Conservation (phyloP, 1,139 yeast species). For the Sugiyamaella sp. region DNA sequence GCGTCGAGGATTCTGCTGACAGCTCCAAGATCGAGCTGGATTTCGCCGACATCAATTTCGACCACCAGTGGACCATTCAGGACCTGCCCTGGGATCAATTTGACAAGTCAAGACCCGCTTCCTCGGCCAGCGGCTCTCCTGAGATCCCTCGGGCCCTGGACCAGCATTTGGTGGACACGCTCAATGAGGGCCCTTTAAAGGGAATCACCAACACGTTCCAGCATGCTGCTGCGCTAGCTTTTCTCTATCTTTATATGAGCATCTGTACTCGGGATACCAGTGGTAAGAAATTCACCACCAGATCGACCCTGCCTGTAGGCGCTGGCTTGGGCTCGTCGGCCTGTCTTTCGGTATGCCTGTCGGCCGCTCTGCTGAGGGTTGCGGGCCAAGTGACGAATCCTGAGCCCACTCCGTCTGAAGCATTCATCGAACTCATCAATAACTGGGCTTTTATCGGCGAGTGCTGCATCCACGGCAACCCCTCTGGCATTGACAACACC, state of each 20-base stretch:
- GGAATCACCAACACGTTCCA: slow-evolving; percentile 59
- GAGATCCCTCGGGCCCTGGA: slow-evolving; percentile 45
- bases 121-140: slow-evolving; percentile 43
- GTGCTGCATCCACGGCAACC: slow-evolving; percentile 94
- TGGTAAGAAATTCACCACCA: slow-evolving; percentile 63
- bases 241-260: slow-evolving; percentile 71
- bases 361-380: slow-evolving; percentile 70
- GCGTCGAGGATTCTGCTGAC: slow-evolving; percentile 48
- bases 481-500: slow-evolving; percentile 95
- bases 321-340: slow-evolving; percentile 98
- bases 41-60: slow-evolving; percentile 79
- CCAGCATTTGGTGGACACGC: slow-evolving; percentile 57
- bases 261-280: slow-evolving; percentile 53
- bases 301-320: slow-evolving; percentile 91
- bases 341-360: slow-evolving; percentile 80
- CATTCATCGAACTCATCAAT: slow-evolving; percentile 63
- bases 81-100: slow-evolving; percentile 55
- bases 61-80: slow-evolving; percentile 60
- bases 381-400: slow-evolving; percentile 45
- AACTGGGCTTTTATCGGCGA: slow-evolving; percentile 93
- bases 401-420: slow-evolving; percentile 29
- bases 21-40: slow-evolving; percentile 57
- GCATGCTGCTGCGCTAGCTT: slow-evolving; percentile 82
- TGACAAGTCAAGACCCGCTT: slow-evolving; percentile 1
- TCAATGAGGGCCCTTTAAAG: slow-evolving; percentile 40